Conservation (phyloP, 2,329 filamentous ascomycete species). For the Paracorniculantispora psalliotae region DNA sequence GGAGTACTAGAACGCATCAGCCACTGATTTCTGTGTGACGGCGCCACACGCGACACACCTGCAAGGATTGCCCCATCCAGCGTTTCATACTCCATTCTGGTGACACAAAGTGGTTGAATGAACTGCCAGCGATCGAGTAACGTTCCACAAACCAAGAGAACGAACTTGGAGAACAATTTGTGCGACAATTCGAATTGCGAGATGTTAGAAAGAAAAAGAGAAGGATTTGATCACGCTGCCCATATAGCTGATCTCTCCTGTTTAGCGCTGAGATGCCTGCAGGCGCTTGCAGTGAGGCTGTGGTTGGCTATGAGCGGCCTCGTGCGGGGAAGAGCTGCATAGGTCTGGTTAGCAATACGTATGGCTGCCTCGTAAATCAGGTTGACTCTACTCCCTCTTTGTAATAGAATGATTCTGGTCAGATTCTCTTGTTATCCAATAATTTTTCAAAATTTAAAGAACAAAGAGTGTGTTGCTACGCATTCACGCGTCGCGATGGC, state of each 20-base stretch:
- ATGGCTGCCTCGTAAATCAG: not conserved
- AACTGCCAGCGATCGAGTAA: not conserved
- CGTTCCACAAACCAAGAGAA: not conserved
- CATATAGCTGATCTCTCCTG: not conserved
- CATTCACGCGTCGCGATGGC: not conserved
- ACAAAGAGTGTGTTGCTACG: not conserved
- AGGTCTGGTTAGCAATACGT: not conserved
- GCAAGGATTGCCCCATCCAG: slow-evolving; percentile 2
- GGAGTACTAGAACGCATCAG: not conserved
- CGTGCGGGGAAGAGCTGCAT: not conserved
- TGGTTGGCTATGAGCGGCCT: not conserved
- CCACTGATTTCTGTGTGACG: not conserved
- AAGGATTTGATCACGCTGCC: not conserved
- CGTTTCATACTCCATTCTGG: not conserved
- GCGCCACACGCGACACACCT: not conserved
- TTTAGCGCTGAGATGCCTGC: not conserved
- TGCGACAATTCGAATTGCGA: not conserved
- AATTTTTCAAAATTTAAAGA: not conserved
- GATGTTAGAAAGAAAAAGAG: not conserved
- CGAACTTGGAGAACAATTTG: not conserved
- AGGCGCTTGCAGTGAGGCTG: not conserved
- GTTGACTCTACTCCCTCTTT: not conserved
- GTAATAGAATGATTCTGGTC: too few relatives aligned
- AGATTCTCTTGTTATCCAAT: not conserved
- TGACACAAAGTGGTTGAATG: not conserved